Evolutionary conservation across 1,284 basidiomycete species (phyloP).

Genomic region (Apiotrichum domesticum): DNA sequence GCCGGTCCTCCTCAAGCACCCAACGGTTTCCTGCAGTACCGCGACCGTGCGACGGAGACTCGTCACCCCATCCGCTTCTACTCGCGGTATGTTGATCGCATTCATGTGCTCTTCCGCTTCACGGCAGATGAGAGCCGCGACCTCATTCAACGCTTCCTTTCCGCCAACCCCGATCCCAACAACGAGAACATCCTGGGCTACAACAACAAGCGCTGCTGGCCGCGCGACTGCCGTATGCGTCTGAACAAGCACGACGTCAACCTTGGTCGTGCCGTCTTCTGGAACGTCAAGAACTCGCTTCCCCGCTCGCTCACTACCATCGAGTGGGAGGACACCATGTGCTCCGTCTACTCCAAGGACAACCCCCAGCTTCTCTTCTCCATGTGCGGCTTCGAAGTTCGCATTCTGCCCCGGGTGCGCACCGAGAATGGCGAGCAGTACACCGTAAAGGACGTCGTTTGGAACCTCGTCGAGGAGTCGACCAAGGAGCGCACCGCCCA

Average conservation of each 20-base stretch:
- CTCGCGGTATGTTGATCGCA: conserved; percentile 85
- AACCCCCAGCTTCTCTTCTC: conserved; percentile 98
- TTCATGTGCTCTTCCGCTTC: conserved; percentile 96
- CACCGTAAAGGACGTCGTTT: conserved; percentile 92
- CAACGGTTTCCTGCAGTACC: conserved; percentile 93
- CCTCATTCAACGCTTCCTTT: conserved; percentile 94
- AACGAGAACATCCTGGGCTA: conserved; percentile 99
- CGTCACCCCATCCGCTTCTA: conserved; percentile 91
- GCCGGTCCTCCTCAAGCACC: conserved; percentile 91
- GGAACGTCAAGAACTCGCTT: conserved; percentile 98
- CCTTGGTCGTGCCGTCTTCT: conserved; percentile 94
- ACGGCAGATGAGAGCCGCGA: conserved; percentile 97
- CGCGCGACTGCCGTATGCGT: conserved; percentile 96
- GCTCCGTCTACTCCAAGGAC: conserved; percentile 93
- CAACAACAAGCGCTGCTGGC: conserved; percentile 99
- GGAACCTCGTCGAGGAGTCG: conserved; percentile 93
- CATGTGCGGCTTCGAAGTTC: conserved; percentile 96
- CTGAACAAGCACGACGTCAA: conserved; percentile 99
- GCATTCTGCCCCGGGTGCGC: conserved; percentile 80
- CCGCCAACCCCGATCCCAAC: conserved; percentile 94
- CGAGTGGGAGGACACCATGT: conserved; percentile 97
- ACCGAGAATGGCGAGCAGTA: conserved; percentile 94
- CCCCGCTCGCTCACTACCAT: conserved; percentile 96
- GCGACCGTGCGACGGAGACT: conserved; percentile 86
- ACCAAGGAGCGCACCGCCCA: conserved; percentile 97